These are phyloP conservation scores for Leccinum boreale DNA, from an alignment of 768 basidiomycete genomes.

Conservation along the genomic window DNA sequence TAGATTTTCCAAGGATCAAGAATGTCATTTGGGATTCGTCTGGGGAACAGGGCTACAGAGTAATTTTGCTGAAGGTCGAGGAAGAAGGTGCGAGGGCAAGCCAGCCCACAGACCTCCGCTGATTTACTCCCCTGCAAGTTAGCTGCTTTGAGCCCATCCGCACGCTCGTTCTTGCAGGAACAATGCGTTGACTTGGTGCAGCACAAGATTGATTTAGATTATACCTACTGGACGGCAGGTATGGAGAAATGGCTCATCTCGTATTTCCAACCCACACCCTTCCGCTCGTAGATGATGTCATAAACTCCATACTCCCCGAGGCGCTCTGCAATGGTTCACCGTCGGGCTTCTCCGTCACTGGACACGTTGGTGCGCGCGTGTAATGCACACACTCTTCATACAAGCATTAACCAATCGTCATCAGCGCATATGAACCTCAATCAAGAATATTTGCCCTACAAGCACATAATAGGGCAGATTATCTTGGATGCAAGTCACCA, in stretches of 20 bases:
- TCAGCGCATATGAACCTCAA: constrained; percentile 90
- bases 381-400: not conserved
- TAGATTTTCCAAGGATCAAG: constrained; percentile 68
- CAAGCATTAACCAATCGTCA: constrained; percentile 2
- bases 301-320: constrained; percentile 79
- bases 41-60: constrained; percentile 46
- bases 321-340: constrained; percentile 77
- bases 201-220: constrained; percentile 65
- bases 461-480: constrained; percentile 86
- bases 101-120: not conserved
- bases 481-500: constrained; percentile 73
- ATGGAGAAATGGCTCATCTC: constrained; percentile 4
- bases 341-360: constrained; percentile 80
- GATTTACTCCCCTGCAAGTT: constrained; percentile 36
- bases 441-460: constrained; percentile 89
- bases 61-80: constrained; percentile 65
- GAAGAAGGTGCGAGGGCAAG: constrained; percentile 50
- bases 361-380: constrained; percentile 79
- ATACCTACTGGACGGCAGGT: constrained; percentile 91
- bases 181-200: constrained; percentile 54
- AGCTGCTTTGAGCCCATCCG: constrained; percentile 65
- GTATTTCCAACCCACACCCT: constrained; percentile 1
- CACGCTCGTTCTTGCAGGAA: constrained; percentile 51
- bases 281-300: constrained; percentile 65
- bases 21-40: constrained; percentile 53